phyloP scores from a whole-genome alignment of 805 yeast genomes.

The Teunomyces cretensis region DNA sequence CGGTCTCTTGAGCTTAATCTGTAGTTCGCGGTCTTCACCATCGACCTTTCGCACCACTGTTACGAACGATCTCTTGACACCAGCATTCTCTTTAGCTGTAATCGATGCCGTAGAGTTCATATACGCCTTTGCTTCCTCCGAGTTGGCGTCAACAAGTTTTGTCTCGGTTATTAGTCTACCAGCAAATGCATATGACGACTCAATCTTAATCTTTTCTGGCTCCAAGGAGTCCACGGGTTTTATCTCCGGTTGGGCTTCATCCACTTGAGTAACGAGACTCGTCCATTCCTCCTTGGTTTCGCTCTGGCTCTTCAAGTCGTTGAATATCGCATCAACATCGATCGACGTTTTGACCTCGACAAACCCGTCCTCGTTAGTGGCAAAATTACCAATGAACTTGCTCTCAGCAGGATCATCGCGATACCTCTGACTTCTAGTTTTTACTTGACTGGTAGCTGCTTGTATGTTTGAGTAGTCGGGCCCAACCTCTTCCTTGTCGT shows the following conservation, averaged over 20 bases:
- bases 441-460: constrained; percentile 54
- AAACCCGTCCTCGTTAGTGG: constrained; percentile 16
- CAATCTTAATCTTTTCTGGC: constrained; percentile 65
- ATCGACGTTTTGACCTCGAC: constrained; percentile 14
- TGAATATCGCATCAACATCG: constrained; percentile 35
- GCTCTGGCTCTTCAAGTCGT: constrained; percentile 21
- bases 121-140: constrained; percentile 88
- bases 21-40: constrained; percentile 39
- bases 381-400: constrained; percentile 13
- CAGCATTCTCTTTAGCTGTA: constrained; percentile 12
- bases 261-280: neutral
- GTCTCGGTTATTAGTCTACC: constrained; percentile 79
- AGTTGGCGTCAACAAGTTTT: constrained; percentile 69
- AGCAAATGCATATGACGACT: constrained; percentile 82
- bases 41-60: constrained; percentile 33
- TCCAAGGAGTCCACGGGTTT: constrained; percentile 12
- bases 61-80: constrained; percentile 24
- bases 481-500: constrained; percentile 23
- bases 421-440: constrained; percentile 64
- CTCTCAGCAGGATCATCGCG: constrained; percentile 28
- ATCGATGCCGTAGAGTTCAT: constrained; percentile 51
- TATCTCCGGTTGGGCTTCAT: constrained; percentile 5
- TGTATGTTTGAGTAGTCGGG: constrained; percentile 55
- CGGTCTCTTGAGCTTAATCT: constrained; percentile 67
- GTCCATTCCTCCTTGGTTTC: constrained; percentile 7